Percentiles rank a stretch among this genome's conserved stretches.
These are phyloP conservation scores for Moniliella sp. DNA, from an alignment of 1,284 basidiomycete species.

Conservation along the genomic window DNA sequence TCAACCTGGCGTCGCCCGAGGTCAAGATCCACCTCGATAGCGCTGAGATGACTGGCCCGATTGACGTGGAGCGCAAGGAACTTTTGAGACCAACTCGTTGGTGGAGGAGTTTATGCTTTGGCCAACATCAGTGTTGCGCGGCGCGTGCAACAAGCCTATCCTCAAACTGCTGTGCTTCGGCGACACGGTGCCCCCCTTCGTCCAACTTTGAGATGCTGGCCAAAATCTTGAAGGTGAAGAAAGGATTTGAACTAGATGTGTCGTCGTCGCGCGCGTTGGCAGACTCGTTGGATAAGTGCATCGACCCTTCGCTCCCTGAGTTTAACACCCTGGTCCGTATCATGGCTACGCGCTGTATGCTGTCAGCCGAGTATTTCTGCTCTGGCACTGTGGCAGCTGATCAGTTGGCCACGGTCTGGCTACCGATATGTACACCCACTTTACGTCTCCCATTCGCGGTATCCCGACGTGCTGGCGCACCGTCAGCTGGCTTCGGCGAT, in stretches of 20 bases:
- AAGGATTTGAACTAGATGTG: slow-evolving; percentile 65
- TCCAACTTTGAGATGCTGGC: slow-evolving; percentile 89
- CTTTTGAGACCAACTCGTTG: slow-evolving; percentile 72
- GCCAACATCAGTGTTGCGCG: slow-evolving; percentile 89
- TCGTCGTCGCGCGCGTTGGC: slow-evolving; percentile 81
- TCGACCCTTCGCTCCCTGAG: slow-evolving; percentile 50
- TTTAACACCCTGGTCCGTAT: slow-evolving; percentile 96
- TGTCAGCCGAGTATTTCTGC: slow-evolving; percentile 92
- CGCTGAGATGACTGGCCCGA: slow-evolving; percentile 73
- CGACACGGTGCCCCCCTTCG: slow-evolving; percentile 76
- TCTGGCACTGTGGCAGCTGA: slow-evolving; percentile 77
- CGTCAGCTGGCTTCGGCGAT: slow-evolving; percentile 81
- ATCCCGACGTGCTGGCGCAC: slow-evolving; percentile 68
- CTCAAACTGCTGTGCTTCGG: slow-evolving; percentile 70
- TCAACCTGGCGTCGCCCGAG: slow-evolving; percentile 91
- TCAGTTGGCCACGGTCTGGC: slow-evolving; percentile 90
- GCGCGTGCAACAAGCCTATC: slow-evolving; percentile 94
- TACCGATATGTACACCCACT: slow-evolving; percentile 89
- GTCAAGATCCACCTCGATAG: slow-evolving; percentile 83
- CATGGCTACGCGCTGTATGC: slow-evolving; percentile 97
- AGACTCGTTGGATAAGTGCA: slow-evolving; percentile 62
- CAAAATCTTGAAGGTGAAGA: slow-evolving; percentile 70
- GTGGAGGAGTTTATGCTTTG: slow-evolving; percentile 95
- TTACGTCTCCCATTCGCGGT: slow-evolving; percentile 42
- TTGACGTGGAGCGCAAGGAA: slow-evolving; percentile 92